phyloP scores from a whole-genome alignment of 306 rosid species.

The Crotalaria pallida region DNA sequence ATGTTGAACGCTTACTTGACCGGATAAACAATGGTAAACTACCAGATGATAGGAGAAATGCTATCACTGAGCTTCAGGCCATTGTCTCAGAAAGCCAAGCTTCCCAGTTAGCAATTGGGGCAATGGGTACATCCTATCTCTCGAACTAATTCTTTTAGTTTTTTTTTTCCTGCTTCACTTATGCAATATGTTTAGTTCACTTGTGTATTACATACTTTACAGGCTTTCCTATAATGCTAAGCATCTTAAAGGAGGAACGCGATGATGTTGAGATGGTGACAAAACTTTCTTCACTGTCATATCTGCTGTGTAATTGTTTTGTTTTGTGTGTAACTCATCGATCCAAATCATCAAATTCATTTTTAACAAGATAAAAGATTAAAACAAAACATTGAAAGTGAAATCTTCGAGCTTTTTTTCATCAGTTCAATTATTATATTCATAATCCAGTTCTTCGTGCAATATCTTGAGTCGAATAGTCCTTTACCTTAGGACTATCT shows the following conservation, averaged over 20 bases:
- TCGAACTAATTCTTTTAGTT: not conserved
- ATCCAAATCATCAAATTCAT: not conserved
- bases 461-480: not conserved
- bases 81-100: conserved; percentile 69
- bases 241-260: conserved; percentile 79
- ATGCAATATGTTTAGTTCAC: conserved; percentile 10
- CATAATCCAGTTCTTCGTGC: not conserved
- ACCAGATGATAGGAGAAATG: conserved; percentile 81
- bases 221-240: conserved; percentile 83
- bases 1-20: conserved; percentile 83
- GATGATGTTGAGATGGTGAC: conserved; percentile 91
- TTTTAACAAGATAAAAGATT: not conserved
- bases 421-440: not conserved
- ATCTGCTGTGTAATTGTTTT: not conserved
- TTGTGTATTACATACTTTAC: conserved; percentile 25
- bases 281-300: conserved; percentile 17
- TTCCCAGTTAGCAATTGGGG: conserved; percentile 88
- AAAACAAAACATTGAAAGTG: not conserved
- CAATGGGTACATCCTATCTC: conserved; percentile 60
- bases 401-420: conserved; percentile 8
- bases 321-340: not conserved
- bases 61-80: conserved; percentile 86
- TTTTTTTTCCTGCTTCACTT: not conserved
- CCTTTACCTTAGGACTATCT: not conserved
- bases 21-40: conserved; percentile 90